Evolutionary conservation across 1,139 yeast genomes (phyloP), one percentile per base, ranked within the genome.

Genomic region (Geotrichum histeridarum): DNA sequence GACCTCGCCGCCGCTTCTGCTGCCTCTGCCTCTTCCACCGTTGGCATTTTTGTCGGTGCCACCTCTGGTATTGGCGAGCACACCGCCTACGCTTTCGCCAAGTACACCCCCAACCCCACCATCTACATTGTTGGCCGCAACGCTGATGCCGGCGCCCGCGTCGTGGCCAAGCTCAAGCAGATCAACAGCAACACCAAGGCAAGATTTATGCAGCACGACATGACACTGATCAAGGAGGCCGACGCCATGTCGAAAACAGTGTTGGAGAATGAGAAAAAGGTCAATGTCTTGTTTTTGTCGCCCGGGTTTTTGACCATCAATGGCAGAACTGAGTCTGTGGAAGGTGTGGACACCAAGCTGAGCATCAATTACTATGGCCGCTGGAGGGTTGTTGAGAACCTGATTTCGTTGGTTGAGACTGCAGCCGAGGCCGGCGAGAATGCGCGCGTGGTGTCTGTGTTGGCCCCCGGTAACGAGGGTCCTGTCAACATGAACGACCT

Each of bases 31-130:
- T 36, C n/a, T 32, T 38, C 48, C 41, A 42, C 66, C 7, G 68
- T 65, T 2, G 72, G 60, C n/a, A 69, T 67, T 11, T 65, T 68
- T 50, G 60, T 66, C 15, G 72, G 72, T 9, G 71, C 63, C 6
- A 67, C 71, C 11, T 56, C 61, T 9, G 72, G 72, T 22, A 65
- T 69, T 46, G 72, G 72, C 22, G 63, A 64, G 47, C 54, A 60
- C 54, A 62, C 69, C 5, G 68, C 70, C 36, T 63, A 62, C 55
- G 55, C 60, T 22, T 64, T 65, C 55, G 72, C 68, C 22, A 57
- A 57, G 39, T 60, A 64, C 56, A 61, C 63, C 38, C 55, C 59
- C 14, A 41, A 49, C 17, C 71, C 72, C 11, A 63, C 63, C 1
- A 53, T 67, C 18, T 67, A 68, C 59, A 60, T 68, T 48, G 60